Conservation (phyloP, 2,329 filamentous ascomycete genomes). For the Penicillium vulpinum region DNA sequence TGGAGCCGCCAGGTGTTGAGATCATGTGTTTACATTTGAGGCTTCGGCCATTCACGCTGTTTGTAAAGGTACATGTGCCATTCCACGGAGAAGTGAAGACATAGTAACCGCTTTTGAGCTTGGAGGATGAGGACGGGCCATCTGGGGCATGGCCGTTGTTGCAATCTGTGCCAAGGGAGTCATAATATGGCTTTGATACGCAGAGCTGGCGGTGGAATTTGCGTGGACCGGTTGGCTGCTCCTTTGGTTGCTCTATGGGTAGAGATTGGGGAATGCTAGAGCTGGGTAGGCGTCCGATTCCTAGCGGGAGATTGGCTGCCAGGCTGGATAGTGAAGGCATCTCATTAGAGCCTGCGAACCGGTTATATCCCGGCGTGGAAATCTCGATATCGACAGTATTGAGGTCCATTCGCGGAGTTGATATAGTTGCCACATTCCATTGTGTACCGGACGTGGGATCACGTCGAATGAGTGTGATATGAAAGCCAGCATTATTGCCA, state of each 20-base stretch:
- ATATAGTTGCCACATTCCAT: constrained; percentile 73
- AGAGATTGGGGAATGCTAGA: constrained; percentile 13
- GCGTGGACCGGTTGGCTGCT: constrained; percentile 25
- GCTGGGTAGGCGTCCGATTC: constrained; percentile 24
- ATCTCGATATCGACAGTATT: constrained; percentile 55
- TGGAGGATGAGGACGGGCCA: constrained; percentile 17
- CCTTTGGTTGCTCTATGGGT: constrained; percentile 8
- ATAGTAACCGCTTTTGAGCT: constrained; percentile 55
- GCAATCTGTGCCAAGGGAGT: constrained; percentile 6
- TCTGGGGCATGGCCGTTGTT: constrained; percentile 10
- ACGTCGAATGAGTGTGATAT: constrained; percentile 67
- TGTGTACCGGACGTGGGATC: constrained; percentile 68
- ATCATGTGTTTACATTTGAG: constrained; percentile 74
- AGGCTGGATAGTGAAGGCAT: constrained; percentile 36
- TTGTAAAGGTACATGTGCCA: constrained; percentile 80
- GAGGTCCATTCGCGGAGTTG: constrained; percentile 36
- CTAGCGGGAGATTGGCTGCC: constrained; percentile 26
- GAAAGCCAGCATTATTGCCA: constrained; percentile 32
- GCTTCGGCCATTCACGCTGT: constrained; percentile 71
- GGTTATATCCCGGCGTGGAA: constrained; percentile 60
- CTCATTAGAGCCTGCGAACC: constrained; percentile 51
- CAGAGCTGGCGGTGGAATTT: constrained; percentile 36
- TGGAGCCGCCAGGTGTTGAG: constrained; percentile 35
- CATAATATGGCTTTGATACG: constrained; percentile 31
- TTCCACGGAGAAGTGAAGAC: constrained; percentile 85